These are phyloP conservation scores for Cryptococcus depauperatus DNA, from an alignment of 1,284 basidiomycete species.

Conservation along the genomic window DNA sequence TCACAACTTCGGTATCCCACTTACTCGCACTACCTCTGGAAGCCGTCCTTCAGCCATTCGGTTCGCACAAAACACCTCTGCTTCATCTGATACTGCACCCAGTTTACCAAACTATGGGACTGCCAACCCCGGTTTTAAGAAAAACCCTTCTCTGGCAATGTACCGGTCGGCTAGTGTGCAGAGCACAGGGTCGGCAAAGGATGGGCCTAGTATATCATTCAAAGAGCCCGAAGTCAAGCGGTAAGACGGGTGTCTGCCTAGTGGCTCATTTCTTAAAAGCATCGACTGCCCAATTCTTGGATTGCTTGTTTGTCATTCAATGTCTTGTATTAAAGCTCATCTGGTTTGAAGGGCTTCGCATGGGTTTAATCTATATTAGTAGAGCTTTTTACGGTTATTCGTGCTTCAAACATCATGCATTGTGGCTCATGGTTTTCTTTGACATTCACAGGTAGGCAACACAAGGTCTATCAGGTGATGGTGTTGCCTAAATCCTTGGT, in stretches of 20 bases:
- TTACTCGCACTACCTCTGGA: slow-evolving; percentile 7
- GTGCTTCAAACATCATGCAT: too few species aligned
- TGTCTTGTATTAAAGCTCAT: too few species aligned
- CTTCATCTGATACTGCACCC: slow-evolving; percentile 36
- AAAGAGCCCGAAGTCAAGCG: slow-evolving; percentile 15
- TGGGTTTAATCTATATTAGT: too few species aligned
- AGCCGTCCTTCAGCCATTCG: slow-evolving; percentile 24
- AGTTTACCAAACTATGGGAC: slow-evolving; percentile 31
- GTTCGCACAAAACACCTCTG: slow-evolving; percentile 33
- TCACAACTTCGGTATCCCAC: slow-evolving; percentile 5
- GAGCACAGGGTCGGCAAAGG: slow-evolving; percentile 8
- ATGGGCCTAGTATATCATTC: slow-evolving; percentile 21
- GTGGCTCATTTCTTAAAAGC: too few species aligned
- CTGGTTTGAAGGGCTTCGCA: too few species aligned
- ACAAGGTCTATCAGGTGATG: too few species aligned
- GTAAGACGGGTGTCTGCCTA: neutral
- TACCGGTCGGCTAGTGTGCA: slow-evolving; percentile 33
- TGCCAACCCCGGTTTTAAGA: slow-evolving; percentile 32
- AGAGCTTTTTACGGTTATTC: too few species aligned
- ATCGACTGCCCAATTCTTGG: too few species aligned
- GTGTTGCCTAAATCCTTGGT: too few species aligned
- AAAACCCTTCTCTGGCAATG: slow-evolving; percentile 35
- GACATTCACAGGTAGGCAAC: too few species aligned
- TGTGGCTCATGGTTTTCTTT: too few species aligned
- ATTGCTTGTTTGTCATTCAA: too few species aligned